phyloP scores from a whole-genome alignment of 2,329 filamentous ascomycete species.

The Uncinocarpus reesii region DNA sequence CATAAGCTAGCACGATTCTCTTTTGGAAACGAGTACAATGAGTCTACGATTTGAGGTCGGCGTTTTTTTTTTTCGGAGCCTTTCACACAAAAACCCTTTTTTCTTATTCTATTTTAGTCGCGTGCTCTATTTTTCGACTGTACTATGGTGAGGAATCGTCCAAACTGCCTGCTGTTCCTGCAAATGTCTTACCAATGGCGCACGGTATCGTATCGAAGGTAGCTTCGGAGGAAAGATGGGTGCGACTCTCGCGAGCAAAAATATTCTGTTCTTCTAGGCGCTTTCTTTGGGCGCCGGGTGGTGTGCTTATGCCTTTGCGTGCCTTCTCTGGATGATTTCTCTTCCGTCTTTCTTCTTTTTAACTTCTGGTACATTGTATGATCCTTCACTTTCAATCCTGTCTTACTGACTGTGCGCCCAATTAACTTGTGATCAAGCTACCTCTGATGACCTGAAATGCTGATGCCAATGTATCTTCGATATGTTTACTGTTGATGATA shows the following conservation, averaged over 20 bases:
- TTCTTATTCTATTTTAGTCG: background rate
- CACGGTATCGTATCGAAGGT: slow-evolving; percentile 5
- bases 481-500: slow-evolving; percentile 4
- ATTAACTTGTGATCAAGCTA: background rate
- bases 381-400: background rate
- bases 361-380: slow-evolving; percentile 11
- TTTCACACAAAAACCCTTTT: background rate
- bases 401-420: background rate
- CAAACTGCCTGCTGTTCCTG: slow-evolving; percentile 4
- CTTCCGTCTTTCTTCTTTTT: background rate
- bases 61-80: slow-evolving; percentile 11
- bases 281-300: background rate
- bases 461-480: slow-evolving; percentile 4
- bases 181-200: background rate
- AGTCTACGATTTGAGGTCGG: slow-evolving; percentile 11
- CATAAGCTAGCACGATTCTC: slow-evolving; percentile 5
- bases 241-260: slow-evolving; percentile 12
- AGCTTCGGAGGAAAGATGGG: slow-evolving; percentile 3
- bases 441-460: slow-evolving; percentile 3
- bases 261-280: background rate
- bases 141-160: slow-evolving; percentile 11
- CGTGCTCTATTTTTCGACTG: slow-evolving; percentile 1
- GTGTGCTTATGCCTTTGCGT: slow-evolving; percentile 1
- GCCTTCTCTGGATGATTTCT: background rate
- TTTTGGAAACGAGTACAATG: slow-evolving; percentile 9